Conservation (phyloP, 495 filamentous ascomycete genomes). For the Bacidia gigantensis region DNA sequence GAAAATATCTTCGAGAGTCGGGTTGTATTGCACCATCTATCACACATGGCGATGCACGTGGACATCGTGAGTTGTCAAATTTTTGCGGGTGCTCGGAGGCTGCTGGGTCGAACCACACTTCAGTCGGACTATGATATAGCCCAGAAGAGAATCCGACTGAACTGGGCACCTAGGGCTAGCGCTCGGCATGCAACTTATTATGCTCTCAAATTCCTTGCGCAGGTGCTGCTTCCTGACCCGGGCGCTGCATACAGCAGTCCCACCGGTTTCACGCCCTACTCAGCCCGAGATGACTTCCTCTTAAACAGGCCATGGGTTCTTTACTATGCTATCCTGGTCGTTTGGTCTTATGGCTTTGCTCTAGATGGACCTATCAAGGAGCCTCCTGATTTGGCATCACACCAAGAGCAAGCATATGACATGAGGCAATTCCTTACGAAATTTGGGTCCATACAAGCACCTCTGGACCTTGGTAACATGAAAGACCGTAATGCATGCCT, state of each 20-base stretch:
- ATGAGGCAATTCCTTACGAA: conserved; percentile 68
- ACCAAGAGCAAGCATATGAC: conserved; percentile 53
- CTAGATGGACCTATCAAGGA: conserved; percentile 61
- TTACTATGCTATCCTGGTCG: conserved; percentile 80
- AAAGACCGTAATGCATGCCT: conserved; percentile 69
- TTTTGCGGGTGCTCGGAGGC: conserved; percentile 70
- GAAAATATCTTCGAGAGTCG: conserved; percentile 76
- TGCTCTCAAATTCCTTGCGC: conserved; percentile 71
- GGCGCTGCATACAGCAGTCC: conserved; percentile 19
- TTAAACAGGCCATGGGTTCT: conserved; percentile 95
- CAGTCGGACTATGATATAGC: conserved; percentile 66
- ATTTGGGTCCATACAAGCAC: conserved; percentile 61
- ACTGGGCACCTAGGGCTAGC: conserved; percentile 84
- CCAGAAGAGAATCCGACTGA: conserved; percentile 70
- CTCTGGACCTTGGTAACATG: conserved; percentile 66
- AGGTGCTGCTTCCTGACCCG: conserved; percentile 54
- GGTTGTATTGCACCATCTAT: conserved; percentile 80
- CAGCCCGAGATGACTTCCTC: conserved; percentile 76
- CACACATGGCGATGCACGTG: conserved; percentile 97
- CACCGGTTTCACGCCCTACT: conserved; percentile 37
- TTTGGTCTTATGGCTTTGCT: conserved; percentile 92
- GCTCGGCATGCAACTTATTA: conserved; percentile 91
- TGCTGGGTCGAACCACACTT: conserved; percentile 78
- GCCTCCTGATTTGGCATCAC: conserved; percentile 37
- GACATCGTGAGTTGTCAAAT: conserved; percentile 97